phyloP scores from a whole-genome alignment of 2,329 filamentous ascomycete genomes.

The Arthrobotrys entomopaga region DNA sequence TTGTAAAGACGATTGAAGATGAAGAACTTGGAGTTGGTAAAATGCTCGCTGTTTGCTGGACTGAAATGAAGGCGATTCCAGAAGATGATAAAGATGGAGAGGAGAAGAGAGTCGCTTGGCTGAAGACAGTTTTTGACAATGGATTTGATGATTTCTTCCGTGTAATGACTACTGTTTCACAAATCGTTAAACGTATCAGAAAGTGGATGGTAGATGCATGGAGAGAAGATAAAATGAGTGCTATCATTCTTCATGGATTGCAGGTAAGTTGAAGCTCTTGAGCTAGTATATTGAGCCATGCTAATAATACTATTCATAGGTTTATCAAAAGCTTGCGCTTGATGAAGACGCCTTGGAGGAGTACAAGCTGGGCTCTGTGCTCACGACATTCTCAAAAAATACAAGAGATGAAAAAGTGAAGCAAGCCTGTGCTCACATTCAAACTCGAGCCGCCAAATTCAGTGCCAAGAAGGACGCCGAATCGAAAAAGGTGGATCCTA shows the following conservation, averaged over 20 bases:
- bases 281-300: neutral
- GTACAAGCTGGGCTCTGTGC: constrained; percentile 42
- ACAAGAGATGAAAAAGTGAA: constrained; percentile 50
- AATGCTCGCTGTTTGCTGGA: constrained; percentile 22
- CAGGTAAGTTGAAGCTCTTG: constrained; percentile 14
- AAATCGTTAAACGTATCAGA: constrained; percentile 37
- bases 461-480: constrained; percentile 46
- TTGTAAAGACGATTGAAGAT: constrained; percentile 45
- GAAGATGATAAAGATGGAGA: constrained; percentile 47
- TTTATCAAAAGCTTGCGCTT: constrained; percentile 46
- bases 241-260: constrained; percentile 44
- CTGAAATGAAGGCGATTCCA: constrained; percentile 37
- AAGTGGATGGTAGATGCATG: constrained; percentile 53
- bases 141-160: constrained; percentile 47
- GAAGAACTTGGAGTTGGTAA: constrained; percentile 29
- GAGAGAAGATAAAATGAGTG: constrained; percentile 48
- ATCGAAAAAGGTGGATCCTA: constrained; percentile 29
- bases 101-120: constrained; percentile 44
- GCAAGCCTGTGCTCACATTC: constrained; percentile 44
- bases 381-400: constrained; percentile 36
- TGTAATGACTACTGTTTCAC: constrained; percentile 25
- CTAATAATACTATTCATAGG: constrained; percentile 2
- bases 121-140: constrained; percentile 52
- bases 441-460: constrained; percentile 33
- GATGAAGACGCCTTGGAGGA: constrained; percentile 40